These are phyloP conservation scores for Chytridium lagenaria DNA, from an alignment of 371 early-diverging fungal species.

Conservation along the genomic window DNA sequence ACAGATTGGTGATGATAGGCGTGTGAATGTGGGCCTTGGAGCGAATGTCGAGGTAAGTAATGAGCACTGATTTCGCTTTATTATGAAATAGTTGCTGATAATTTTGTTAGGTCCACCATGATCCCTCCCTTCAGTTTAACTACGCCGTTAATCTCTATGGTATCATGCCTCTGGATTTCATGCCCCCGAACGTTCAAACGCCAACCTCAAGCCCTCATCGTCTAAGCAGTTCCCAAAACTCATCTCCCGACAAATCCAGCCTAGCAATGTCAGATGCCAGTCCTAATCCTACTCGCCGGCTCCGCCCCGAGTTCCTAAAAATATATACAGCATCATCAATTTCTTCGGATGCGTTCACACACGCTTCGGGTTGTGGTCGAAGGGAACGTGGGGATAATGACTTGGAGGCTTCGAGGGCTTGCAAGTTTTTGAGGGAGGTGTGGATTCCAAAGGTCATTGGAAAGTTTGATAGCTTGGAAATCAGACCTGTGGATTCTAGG, in stretches of 20 bases:
- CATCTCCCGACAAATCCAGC: conserved; percentile 16
- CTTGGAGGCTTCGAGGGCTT: conserved; percentile 44
- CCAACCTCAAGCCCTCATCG: conserved; percentile 18
- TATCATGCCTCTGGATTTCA: conserved; percentile 48
- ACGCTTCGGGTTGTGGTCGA: conserved; percentile 43
- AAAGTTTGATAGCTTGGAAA: conserved; percentile 51
- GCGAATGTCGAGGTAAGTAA: conserved; percentile 39
- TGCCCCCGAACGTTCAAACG: conserved; percentile 16
- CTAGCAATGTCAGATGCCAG: not conserved
- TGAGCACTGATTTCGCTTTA: not conserved
- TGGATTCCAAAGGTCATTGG: conserved; percentile 55
- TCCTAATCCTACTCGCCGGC: conserved; percentile 24
- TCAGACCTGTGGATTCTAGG: conserved; percentile 50
- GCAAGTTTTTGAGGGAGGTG: conserved; percentile 47
- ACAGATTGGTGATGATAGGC: conserved; percentile 49
- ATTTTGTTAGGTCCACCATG: conserved; percentile 41
- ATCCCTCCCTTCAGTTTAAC: conserved; percentile 27
- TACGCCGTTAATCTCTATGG: conserved; percentile 51
- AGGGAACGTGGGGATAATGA: conserved; percentile 51
- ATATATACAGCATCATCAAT: conserved; percentile 30
- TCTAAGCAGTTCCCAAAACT: not conserved
- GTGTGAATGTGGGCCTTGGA: conserved; percentile 42
- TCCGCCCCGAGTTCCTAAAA: conserved; percentile 58
- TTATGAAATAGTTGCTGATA: not conserved
- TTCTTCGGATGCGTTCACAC: conserved; percentile 46